Percentiles rank a stretch among this genome's conserved stretches.
Evolutionary conservation across 176 grass and related monocot species (phyloP).

Genomic region (Rhynchospora tenuis): DNA sequence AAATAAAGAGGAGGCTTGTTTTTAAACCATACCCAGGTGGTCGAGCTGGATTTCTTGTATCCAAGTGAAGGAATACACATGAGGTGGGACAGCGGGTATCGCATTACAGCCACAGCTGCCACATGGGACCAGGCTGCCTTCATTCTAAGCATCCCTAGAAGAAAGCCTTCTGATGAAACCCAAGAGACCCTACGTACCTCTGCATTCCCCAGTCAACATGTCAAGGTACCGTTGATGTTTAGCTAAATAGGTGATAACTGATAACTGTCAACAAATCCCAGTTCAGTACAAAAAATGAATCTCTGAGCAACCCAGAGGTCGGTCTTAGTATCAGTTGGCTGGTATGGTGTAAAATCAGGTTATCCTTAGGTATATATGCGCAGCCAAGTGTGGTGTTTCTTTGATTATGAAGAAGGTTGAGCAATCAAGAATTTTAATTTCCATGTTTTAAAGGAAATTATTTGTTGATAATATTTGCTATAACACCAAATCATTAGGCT

Average conservation of each 20-base stretch:
- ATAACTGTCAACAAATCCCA: background rate
- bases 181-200: slow-evolving; percentile 97
- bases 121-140: slow-evolving; percentile 78
- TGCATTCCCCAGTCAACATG: slow-evolving; percentile 90
- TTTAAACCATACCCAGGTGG: slow-evolving; percentile 47
- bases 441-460: background rate
- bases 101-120: slow-evolving; percentile 78
- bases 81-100: slow-evolving; percentile 79
- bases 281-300: background rate
- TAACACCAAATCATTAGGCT: too few relatives aligned
- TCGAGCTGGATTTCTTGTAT: slow-evolving; percentile 97
- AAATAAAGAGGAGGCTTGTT: background rate
- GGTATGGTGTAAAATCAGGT: background rate
- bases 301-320: background rate
- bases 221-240: slow-evolving; percentile 41
- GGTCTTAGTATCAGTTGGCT: too few relatives aligned
- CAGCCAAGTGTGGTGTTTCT: background rate
- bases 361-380: background rate
- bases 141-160: slow-evolving; percentile 78
- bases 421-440: background rate
- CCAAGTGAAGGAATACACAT: slow-evolving; percentile 89
- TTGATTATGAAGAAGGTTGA: background rate
- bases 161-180: slow-evolving; percentile 88
- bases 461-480: background rate
- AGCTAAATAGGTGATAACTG: background rate